Evolutionary conservation across 805 yeast species (phyloP).

Genomic region (Candida maris): DNA sequence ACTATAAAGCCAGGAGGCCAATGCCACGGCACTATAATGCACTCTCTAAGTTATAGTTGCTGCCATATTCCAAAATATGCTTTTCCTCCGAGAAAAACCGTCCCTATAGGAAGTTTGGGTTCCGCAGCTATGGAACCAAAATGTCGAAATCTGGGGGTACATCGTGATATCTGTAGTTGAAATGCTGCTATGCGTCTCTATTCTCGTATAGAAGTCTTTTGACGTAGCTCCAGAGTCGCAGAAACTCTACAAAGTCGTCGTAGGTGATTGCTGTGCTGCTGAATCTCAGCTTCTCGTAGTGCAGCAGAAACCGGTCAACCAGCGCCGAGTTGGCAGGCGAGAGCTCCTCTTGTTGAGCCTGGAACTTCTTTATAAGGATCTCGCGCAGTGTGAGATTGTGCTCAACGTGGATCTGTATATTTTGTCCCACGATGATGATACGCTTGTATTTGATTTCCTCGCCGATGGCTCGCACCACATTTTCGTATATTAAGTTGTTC

Average conservation of each 20-base stretch:
- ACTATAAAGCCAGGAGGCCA: conserved; percentile 48
- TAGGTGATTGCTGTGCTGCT: conserved; percentile 59
- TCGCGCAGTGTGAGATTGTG: conserved; percentile 21
- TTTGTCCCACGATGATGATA: conserved; percentile 16
- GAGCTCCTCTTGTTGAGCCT: conserved; percentile 7
- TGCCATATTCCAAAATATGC: conserved; percentile 47
- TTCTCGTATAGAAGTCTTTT: conserved; percentile 13
- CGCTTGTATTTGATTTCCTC: conserved; percentile 50
- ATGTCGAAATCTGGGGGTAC: conserved; percentile 53
- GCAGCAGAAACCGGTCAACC: conserved; percentile 36
- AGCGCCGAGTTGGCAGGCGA: conserved; percentile 8
- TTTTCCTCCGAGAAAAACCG: conserved; percentile 48
- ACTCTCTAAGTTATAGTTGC: conserved; percentile 59
- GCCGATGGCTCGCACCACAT: conserved; percentile 56
- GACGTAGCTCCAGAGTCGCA: conserved; percentile 38
- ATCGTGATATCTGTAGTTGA: conserved; percentile 12
- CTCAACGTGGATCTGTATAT: conserved; percentile 19
- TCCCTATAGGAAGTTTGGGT: conserved; percentile 61
- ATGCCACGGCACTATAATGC: conserved; percentile 68
- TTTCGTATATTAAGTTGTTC: conserved; percentile 41
- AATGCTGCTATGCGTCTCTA: conserved; percentile 6
- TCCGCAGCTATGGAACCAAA: conserved; percentile 52
- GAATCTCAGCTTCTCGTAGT: conserved; percentile 68
- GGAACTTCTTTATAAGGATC: conserved; percentile 30
- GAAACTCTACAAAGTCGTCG: conserved; percentile 55